Evolutionary conservation across 1,139 yeast species (phyloP).

Genomic region (Pichiaceae sp.): DNA sequence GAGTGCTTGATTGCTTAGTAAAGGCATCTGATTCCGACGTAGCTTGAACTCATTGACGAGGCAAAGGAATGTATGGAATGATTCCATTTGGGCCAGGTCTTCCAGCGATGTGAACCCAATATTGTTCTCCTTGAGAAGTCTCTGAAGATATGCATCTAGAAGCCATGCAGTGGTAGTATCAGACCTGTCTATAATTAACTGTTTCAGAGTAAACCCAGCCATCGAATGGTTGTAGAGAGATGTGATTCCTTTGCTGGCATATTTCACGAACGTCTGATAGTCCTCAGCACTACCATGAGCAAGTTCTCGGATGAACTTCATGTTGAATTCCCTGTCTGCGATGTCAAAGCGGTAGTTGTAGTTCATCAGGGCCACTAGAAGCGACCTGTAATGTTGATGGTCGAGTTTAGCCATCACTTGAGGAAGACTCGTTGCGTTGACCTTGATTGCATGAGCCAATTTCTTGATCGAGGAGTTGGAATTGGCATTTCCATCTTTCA

Average conservation of each 20-base stretch:
- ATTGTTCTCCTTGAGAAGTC: background rate
- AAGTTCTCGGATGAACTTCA: no score
- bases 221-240: background rate
- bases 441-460: no score
- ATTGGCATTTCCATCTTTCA: no score
- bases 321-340: no score
- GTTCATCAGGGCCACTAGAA: no score
- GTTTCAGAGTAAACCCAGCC: background rate
- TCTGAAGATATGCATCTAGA: background rate
- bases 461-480: no score
- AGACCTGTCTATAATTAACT: background rate
- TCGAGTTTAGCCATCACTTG: no score
- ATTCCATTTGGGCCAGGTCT: background rate
- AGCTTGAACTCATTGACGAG: slow-evolving; percentile 1
- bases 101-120: background rate
- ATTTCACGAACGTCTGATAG: background rate
- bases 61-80: background rate
- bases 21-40: slow-evolving; percentile 1
- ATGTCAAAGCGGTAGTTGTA: no score
- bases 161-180: background rate
- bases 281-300: no score
- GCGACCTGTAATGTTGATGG: no score
- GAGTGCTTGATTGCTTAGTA: background rate
- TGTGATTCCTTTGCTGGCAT: background rate
- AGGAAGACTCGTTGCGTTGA: no score